Conservation (phyloP, 768 basidiomycete genomes). For the Phanerochaete sordida region DNA sequence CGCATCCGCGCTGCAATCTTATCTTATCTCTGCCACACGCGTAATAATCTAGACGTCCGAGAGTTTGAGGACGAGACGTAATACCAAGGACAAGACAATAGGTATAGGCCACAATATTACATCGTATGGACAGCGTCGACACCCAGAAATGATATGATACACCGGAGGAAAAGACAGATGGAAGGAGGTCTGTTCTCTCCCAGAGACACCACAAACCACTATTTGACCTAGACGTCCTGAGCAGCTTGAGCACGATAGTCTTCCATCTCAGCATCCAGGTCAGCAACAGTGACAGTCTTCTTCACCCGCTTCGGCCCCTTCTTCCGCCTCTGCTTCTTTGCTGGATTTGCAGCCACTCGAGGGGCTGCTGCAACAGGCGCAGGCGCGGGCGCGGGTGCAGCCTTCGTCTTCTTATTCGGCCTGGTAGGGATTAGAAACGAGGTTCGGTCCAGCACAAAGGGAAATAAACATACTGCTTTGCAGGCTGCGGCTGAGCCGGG, state of each 20-base stretch:
- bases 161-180: no score
- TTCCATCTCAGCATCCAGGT: conserved; percentile 81
- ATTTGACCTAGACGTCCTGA: background rate
- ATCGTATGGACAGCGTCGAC: background rate
- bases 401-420: background rate
- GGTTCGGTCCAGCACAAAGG: background rate
- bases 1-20: background rate
- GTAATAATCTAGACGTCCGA: no score
- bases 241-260: conserved; percentile 52
- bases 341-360: background rate
- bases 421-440: background rate
- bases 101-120: background rate
- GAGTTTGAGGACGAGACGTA: no score
- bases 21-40: conserved; percentile 6
- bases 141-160: background rate
- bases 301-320: conserved; percentile 76
- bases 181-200: no score
- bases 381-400: background rate
- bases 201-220: no score
- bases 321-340: conserved; percentile 41
- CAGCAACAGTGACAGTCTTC: conserved; percentile 56
- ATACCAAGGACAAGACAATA: no score
- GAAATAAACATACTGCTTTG: background rate
- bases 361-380: background rate
- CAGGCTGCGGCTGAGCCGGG: background rate